phyloP scores from a whole-genome alignment of 768 basidiomycete species.

The Kwoniella shandongensis region DNA sequence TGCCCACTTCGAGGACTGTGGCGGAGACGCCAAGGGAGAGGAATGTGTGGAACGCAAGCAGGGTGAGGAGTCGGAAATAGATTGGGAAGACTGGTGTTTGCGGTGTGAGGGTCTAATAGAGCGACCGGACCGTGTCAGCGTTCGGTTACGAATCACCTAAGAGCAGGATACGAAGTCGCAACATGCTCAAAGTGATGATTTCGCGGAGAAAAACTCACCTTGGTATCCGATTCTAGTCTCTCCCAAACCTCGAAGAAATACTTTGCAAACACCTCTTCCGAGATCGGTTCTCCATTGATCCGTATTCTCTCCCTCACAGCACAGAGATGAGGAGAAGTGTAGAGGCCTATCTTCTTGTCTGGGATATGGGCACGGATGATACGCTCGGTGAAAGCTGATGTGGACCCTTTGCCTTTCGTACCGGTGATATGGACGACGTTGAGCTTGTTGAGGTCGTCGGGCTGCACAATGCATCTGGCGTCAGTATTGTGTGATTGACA shows the following conservation, averaged over 20 bases:
- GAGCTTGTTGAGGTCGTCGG: conserved; percentile 75
- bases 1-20: conserved; percentile 91
- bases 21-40: conserved; percentile 71
- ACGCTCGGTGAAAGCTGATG: conserved; percentile 87
- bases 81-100: conserved; percentile 72
- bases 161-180: not conserved
- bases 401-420: conserved; percentile 97
- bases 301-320: conserved; percentile 94
- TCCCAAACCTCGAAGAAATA: conserved; percentile 99
- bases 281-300: conserved; percentile 83
- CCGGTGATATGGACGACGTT: conserved; percentile 97
- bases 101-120: conserved; percentile 33
- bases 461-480: conserved; percentile 56
- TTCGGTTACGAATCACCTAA: not conserved
- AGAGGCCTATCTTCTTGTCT: conserved; percentile 83
- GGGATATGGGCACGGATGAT: conserved; percentile 72
- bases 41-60: conserved; percentile 89
- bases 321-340: conserved; percentile 94
- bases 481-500: not conserved
- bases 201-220: conserved; percentile 56
- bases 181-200: not conserved
- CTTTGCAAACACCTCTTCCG: conserved; percentile 80
- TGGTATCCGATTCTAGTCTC: conserved; percentile 64
- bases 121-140: not conserved
- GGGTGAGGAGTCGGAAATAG: conserved; percentile 91